Base-by-base conservation (phyloP, 2,329 filamentous ascomycete genomes). In the Colletotrichum eleusines region DNA sequence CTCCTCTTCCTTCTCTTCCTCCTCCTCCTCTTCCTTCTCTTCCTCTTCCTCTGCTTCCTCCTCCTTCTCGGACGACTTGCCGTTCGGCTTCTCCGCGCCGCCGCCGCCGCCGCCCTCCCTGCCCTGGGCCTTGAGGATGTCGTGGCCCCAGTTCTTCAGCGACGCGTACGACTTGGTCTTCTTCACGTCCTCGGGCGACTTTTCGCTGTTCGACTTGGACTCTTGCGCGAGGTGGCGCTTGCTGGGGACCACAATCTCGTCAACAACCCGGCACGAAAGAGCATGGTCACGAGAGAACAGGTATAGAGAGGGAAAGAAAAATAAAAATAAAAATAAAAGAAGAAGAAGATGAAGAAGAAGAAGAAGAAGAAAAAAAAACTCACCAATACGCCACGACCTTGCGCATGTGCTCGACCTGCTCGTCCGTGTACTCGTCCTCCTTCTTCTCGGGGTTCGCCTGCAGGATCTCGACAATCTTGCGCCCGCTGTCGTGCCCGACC, bases 201-300 rank as follows among this genome's bases (percentile, higher is more conserved):
- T 87, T 73, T 90, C 82, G 67, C 83, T 80, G 75, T 91, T 90
- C 42, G 83, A 83, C 72, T 84, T 86, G 66, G 86, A 84, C 77
- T 92, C 90, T 74, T 91, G 89, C 0, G 89, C 90, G 0, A 92
- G 80, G 79, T 92, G 90, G 5, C 89, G 83, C 77, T 92, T 92
- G 77, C 81, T 83, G 9, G 3, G 26, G 28, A 26, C 38, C 14
- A 12, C 14, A 14, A 6, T 18, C 16, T 51, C 28, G 40, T 28
- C 4, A 33, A 12, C 18, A n/a, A 18, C 18, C 40, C 6, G 1
- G 9, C 6, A 38, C 11, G n/a, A n/a, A n/a, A n/a, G n/a, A n/a
- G n/a, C n/a, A n/a, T n/a, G n/a, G n/a, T n/a, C n/a, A n/a, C n/a
- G n/a, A n/a, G n/a, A n/a, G n/a, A n/a, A n/a, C n/a, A n/a, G n/a